These are phyloP conservation scores for Polygonum maritimum DNA, from an alignment of 148 eudicot genomes.

Conservation along the genomic window DNA sequence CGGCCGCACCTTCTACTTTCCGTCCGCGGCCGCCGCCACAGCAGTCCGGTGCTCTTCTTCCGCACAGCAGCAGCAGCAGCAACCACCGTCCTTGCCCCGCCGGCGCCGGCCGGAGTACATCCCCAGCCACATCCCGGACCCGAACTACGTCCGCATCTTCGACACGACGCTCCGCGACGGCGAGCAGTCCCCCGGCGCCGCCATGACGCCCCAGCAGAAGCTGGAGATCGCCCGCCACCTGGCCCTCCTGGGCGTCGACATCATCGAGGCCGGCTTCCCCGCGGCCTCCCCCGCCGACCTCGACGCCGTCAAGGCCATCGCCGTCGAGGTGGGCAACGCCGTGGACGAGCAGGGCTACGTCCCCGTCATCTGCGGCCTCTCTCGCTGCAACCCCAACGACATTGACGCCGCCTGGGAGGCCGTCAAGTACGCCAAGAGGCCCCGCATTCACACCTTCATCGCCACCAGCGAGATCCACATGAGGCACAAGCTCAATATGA, in stretches of 20 bases:
- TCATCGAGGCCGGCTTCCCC: constrained; percentile 92
- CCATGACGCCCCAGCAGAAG: constrained; percentile 79
- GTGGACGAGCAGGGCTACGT: constrained; percentile 43
- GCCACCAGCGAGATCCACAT: constrained; percentile 94
- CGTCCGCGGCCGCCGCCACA: constrained; percentile 15
- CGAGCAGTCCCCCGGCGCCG: constrained; percentile 93
- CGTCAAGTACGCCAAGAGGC: constrained; percentile 61
- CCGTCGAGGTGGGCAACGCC: constrained; percentile 51
- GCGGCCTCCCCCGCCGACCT: constrained; percentile 77
- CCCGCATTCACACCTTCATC: constrained; percentile 82
- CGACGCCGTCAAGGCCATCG: constrained; percentile 67
- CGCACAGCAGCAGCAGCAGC: constrained; percentile 11
- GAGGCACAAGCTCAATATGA: constrained; percentile 77
- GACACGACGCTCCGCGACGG: constrained; percentile 92
- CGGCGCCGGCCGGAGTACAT: constrained; percentile 44
- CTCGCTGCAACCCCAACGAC: constrained; percentile 74
- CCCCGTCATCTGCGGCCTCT: constrained; percentile 84
- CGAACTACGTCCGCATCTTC: constrained; percentile 61
- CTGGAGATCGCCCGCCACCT: constrained; percentile 70
- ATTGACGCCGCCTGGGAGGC: constrained; percentile 88
- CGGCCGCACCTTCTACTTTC: constrained; percentile 13
- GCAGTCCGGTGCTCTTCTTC: constrained; percentile 9
- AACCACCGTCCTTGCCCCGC: constrained; percentile 14
- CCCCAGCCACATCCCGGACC: constrained; percentile 65
- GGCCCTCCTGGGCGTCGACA: constrained; percentile 69